phyloP scores from a whole-genome alignment of 257 asterid genomes.

The Solanum etuberosum region DNA sequence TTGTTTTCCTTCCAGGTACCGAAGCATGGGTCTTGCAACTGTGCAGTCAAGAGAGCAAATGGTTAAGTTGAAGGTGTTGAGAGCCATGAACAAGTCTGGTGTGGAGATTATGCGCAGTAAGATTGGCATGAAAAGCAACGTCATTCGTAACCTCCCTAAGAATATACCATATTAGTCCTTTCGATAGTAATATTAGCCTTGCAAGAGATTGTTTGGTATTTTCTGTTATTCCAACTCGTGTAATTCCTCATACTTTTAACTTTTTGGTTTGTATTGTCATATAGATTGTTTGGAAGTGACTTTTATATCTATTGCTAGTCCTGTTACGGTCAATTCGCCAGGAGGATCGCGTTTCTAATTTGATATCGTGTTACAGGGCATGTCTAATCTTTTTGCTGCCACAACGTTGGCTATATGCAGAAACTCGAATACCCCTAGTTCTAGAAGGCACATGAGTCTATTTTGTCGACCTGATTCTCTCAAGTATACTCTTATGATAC shows the following conservation, averaged over 20 bases:
- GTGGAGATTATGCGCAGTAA: conserved; percentile 77
- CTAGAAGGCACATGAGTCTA: background rate
- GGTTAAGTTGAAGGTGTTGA: conserved; percentile 70
- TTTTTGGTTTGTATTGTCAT: background rate
- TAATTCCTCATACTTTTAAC: background rate
- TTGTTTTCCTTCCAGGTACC: conserved; percentile 34
- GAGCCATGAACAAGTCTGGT: conserved; percentile 61
- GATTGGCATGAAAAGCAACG: conserved; percentile 88
- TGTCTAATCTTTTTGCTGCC: background rate
- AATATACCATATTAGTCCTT: conserved; percentile 48
- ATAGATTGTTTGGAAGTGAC: background rate
- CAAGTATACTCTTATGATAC: background rate
- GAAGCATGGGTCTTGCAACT: conserved; percentile 81
- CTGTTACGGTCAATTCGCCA: background rate
- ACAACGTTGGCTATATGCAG: background rate
- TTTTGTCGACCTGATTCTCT: background rate
- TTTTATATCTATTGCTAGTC: background rate
- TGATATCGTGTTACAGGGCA: background rate
- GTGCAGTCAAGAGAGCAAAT: conserved; percentile 66
- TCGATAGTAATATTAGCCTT: background rate
- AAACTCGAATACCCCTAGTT: background rate
- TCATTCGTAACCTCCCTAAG: conserved; percentile 83
- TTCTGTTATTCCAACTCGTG: background rate
- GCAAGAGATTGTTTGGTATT: background rate
- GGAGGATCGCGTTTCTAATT: background rate